Conservation (phyloP, 192 early-diverging fungal species). For the Backusella morwellensis region DNA sequence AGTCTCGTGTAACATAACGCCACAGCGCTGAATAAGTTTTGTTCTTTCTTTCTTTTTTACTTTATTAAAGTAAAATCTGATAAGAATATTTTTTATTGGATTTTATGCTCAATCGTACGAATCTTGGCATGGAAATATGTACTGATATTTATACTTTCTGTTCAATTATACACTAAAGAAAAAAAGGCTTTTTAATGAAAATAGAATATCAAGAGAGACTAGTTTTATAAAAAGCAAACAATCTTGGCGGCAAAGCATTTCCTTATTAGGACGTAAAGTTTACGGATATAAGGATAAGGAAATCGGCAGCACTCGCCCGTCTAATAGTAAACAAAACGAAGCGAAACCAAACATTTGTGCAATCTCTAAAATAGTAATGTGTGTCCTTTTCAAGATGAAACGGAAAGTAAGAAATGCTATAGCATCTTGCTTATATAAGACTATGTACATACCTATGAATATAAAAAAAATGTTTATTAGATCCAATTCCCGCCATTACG, state of each 20-base stretch:
- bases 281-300: not conserved
- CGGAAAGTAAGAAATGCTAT: not conserved
- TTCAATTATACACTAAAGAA: not conserved
- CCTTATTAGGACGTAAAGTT: not conserved
- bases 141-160: not conserved
- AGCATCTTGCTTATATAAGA: not conserved
- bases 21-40: not conserved
- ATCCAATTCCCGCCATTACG: constrained; percentile 18
- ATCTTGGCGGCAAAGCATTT: not conserved
- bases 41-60: not conserved
- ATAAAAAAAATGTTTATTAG: not conserved
- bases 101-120: not conserved
- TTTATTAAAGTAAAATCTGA: not conserved
- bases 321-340: not conserved
- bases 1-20: not conserved
- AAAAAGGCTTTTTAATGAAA: not conserved
- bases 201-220: not conserved
- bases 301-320: not conserved
- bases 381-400: not conserved
- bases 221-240: not conserved
- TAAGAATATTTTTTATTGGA: not conserved
- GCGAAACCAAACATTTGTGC: not conserved
- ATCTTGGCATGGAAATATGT: not conserved
- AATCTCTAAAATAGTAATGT: not conserved
- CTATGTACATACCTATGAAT: not conserved